Evolutionary conservation across 106 monocot species (phyloP).

Genomic region (Acanthochlamys bracteata): DNA sequence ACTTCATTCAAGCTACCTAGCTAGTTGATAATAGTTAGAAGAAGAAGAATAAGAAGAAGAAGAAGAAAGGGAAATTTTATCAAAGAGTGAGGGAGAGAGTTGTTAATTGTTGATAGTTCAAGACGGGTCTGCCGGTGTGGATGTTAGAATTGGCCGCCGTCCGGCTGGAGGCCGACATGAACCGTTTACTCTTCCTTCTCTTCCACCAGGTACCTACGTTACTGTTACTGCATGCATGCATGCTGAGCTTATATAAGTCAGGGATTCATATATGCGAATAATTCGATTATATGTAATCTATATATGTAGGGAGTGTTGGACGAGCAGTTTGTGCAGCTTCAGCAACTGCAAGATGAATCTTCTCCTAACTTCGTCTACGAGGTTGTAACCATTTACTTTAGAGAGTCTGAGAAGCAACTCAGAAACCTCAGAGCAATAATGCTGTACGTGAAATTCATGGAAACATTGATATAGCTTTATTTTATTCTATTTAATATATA

Average conservation of each 20-base stretch:
- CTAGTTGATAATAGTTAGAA: too few species aligned
- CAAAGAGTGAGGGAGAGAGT: background rate
- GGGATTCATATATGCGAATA: background rate
- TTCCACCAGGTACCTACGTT: conserved; percentile 47
- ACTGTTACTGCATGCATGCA: background rate
- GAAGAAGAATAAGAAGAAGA: too few species aligned
- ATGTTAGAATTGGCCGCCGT: conserved; percentile 30
- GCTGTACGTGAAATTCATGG: too few species aligned
- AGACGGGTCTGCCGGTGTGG: conserved; percentile 49
- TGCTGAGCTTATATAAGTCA: too few species aligned
- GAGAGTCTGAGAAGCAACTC: conserved; percentile 33
- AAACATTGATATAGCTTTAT: too few species aligned
- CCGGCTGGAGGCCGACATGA: conserved; percentile 26
- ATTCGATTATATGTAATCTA: background rate
- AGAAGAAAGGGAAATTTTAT: background rate
- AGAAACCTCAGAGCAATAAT: conserved; percentile 18
- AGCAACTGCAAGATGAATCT: conserved; percentile 36
- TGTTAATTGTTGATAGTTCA: background rate
- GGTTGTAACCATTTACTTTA: conserved; percentile 37
- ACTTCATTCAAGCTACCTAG: too few species aligned
- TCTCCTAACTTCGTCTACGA: conserved; percentile 36
- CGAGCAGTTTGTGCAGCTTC: conserved; percentile 40
- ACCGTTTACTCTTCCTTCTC: conserved; percentile 18
- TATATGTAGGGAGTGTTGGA: conserved; percentile 25
- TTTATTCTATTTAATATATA: too few species aligned